Base-by-base conservation (phyloP, 352 stramenopile species). In the Globisporangium lucens region DNA sequence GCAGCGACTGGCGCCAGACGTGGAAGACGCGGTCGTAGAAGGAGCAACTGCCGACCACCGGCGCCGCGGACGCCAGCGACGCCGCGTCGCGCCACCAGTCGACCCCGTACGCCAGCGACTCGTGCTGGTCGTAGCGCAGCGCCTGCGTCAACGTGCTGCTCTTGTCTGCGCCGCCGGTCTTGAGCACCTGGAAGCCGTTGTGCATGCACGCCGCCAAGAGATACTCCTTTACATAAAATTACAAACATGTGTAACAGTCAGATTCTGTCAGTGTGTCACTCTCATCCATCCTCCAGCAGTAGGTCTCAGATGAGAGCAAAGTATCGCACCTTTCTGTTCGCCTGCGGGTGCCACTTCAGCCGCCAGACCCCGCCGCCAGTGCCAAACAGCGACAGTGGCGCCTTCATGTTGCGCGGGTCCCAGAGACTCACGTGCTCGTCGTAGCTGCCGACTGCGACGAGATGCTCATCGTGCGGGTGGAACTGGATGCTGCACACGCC, bases 401-500 rank as follows among this genome's bases (percentile, higher is more conserved):
- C 56, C 30, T 63, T 74, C 87, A 93, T 91, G 56, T 73, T 78
- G 58, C 88, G 86, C 27, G 75, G 65, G 65, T 95, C 88, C 88
- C 88, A 95, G 56, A 93, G 71, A 62, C 78, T 89, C 43, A 94
- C 71, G 56, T 84, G 71, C 65, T 94, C 86, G 68, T 95, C 88
- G 74, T 94, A 95, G 79, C 88, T 95, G 47, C 88, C 88, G 12
- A 94, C 82, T 6, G 82, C 88, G 61, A 94, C 76, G 29, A 93
- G 67, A 17, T 75, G 67, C 58, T 84, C 75, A 56, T 89, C 59
- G 43, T 89, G 67, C 63, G 85, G 86, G 59, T 95, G 86, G 53
- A 85, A 93, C 71, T 95, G 88, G 65, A 95, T 89, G 74, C 82
- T 90, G 73, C 88, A 95, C 30, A 95, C 85, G 49, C 88, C 88